phyloP scores from a whole-genome alignment of 1,284 basidiomycete genomes.

The Stereum hirsutum region DNA sequence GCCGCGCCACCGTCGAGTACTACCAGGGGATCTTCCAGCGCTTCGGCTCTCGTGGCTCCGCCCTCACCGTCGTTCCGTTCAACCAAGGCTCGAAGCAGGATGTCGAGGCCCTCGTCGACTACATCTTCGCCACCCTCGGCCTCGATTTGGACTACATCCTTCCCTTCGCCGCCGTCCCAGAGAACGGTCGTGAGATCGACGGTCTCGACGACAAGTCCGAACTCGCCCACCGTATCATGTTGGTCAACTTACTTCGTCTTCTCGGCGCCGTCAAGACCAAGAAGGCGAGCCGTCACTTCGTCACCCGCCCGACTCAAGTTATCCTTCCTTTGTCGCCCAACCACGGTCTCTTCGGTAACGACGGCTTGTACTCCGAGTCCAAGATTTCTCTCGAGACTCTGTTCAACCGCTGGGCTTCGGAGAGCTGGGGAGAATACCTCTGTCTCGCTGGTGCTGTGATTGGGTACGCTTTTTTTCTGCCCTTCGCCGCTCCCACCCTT shows the following conservation, averaged over 20 bases:
- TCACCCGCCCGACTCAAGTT: constrained; percentile 96
- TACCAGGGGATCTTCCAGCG: constrained; percentile 98
- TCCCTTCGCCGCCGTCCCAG: constrained; percentile 96
- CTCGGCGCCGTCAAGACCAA: constrained; percentile 96
- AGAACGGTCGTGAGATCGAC: constrained; percentile 98
- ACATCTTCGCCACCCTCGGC: constrained; percentile 91
- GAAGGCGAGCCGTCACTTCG: constrained; percentile 94
- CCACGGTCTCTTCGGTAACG: constrained; percentile 96
- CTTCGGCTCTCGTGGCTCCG: constrained; percentile 89
- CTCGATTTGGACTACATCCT: constrained; percentile 98
- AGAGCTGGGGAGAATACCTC: constrained; percentile 98
- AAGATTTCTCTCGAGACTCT: constrained; percentile 98
- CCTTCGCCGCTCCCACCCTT: neutral
- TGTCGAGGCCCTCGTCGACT: constrained; percentile 94
- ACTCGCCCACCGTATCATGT: constrained; percentile 95
- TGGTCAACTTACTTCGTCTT: constrained; percentile 89
- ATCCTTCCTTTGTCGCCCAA: constrained; percentile 97
- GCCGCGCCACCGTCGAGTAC: constrained; percentile 91
- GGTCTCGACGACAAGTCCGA: constrained; percentile 96
- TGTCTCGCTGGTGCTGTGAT: constrained; percentile 98
- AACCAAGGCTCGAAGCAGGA: constrained; percentile 98
- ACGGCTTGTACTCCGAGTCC: constrained; percentile 96
- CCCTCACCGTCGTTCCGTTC: constrained; percentile 96
- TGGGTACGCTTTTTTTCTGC: constrained; percentile 47
- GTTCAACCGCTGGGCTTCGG: constrained; percentile 97